Evolutionary conservation across 1,284 basidiomycete genomes (phyloP).

Genomic region (Pholiota adiposa): DNA sequence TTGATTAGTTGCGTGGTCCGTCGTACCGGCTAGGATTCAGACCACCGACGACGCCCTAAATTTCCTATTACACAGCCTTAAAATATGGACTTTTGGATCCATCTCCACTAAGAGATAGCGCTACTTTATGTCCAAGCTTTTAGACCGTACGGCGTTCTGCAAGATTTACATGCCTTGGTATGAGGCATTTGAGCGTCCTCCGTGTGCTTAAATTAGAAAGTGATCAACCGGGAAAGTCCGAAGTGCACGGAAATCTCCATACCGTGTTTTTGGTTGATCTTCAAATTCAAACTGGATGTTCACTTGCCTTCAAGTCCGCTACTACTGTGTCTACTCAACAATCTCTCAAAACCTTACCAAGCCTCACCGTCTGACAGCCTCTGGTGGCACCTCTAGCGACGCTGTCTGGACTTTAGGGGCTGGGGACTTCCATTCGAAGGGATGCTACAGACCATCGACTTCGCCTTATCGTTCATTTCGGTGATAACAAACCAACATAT

Average conservation of each 20-base stretch:
- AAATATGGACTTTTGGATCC: no score
- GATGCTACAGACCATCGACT: not conserved
- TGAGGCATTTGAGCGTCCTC: not conserved
- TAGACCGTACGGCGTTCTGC: no score
- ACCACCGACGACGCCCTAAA: no score
- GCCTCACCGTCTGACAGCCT: not conserved
- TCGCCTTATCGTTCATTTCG: not conserved
- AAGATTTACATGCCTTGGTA: not conserved
- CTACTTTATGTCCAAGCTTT: no score
- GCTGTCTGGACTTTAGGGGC: not conserved
- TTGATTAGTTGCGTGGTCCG: no score
- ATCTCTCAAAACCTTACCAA: not conserved
- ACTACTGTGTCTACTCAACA: not conserved
- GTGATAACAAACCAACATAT: not conserved
- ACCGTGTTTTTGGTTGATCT: not conserved
- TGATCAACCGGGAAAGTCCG: not conserved
- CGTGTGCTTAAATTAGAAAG: not conserved
- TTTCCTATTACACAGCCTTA: no score
- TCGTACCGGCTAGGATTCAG: no score
- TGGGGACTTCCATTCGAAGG: not conserved
- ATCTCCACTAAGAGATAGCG: no score
- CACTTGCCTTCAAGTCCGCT: not conserved
- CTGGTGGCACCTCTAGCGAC: not conserved
- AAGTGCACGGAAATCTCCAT: not conserved
- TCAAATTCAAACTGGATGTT: not conserved